Conservation (phyloP, 768 basidiomycete species). For the Leccinum barrowsii region DNA sequence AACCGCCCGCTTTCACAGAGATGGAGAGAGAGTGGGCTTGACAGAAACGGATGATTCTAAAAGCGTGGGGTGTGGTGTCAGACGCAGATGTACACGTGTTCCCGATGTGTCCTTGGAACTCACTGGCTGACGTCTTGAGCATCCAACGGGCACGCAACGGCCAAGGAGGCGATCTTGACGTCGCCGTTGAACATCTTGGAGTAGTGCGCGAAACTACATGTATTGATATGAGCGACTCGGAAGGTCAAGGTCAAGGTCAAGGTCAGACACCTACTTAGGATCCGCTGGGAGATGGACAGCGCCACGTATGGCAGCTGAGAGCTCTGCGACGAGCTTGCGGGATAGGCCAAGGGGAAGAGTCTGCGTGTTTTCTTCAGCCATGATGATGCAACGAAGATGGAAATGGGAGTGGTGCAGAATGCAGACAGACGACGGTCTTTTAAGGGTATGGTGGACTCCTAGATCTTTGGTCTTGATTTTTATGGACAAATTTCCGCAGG, state of each 20-base stretch:
- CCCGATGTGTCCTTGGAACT: constrained; percentile 24
- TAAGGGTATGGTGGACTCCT: constrained; percentile 6
- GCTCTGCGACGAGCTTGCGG: constrained; percentile 41
- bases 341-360: constrained; percentile 6
- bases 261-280: constrained; percentile 32
- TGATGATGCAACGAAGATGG: constrained; percentile 4
- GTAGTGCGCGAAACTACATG: constrained; percentile 25
- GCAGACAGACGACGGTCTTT: constrained; percentile 11
- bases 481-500: constrained; percentile 2
- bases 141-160: constrained; percentile 70
- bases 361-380: constrained; percentile 9
- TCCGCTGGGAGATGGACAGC: constrained; percentile 43
- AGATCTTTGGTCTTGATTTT: constrained; percentile 8
- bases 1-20: constrained; percentile 87
- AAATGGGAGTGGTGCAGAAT: constrained; percentile 8
- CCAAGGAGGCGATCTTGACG: constrained; percentile 54
- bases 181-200: constrained; percentile 75
- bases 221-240: neutral
- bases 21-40: constrained; percentile 63
- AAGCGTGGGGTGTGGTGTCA: neutral
- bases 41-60: constrained; percentile 72
- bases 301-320: constrained; percentile 45
- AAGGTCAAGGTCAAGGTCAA: neutral
- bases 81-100: constrained; percentile 7
- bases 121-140: constrained; percentile 81